Evolutionary conservation across 441 rosid species (phyloP), one percentile per base, ranked within the genome.

Genomic region (Omphalea diandra): DNA sequence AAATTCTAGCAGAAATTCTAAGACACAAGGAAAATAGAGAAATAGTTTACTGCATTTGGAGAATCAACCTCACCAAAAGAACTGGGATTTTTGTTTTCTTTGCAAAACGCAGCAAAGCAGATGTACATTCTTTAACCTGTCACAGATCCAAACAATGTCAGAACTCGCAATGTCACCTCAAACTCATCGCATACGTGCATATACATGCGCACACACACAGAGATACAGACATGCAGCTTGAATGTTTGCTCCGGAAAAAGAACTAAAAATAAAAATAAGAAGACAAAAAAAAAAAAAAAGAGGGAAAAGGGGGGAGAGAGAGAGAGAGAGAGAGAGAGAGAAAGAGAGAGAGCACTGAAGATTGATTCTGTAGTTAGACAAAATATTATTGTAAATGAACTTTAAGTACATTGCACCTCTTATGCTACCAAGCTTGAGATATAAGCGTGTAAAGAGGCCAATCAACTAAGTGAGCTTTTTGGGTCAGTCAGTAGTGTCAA

Each of bases 121-220:
- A 85, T 75, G 99, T 90, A 75, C 97, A 94, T 71, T 90, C 99
- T 76, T 80, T 92, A 79, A 94, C 97, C 99, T 92, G 87, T 63
- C 69, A 83, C 38, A 70, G 15, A 75, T 60, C 72, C 65, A 67
- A 40, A 63, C 14, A 36, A 44, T 20, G 55, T 67, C 57, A 74
- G 41, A 40, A 36, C 62, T 65, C 38, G 32, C 64, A 71, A 75
- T 31, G 56, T 31, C 29, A 1, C 32, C 35, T 2, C 8, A 10
- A 55, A 27, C 9, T 26, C 35, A 29, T 27, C 33, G 29, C 27
- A 2, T 35, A 55, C 59, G 29, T 50, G 24, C 29, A 50, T 50
- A 29, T 22, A 10, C 27, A 50, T 50, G 27, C 8, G 55, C 24
- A n/a, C 22, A 0, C 26, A 50, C 10, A 49, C 8, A 49, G 9